Conservation (phyloP, 768 basidiomycete genomes). For the Rhizopogon vinicolor region DNA sequence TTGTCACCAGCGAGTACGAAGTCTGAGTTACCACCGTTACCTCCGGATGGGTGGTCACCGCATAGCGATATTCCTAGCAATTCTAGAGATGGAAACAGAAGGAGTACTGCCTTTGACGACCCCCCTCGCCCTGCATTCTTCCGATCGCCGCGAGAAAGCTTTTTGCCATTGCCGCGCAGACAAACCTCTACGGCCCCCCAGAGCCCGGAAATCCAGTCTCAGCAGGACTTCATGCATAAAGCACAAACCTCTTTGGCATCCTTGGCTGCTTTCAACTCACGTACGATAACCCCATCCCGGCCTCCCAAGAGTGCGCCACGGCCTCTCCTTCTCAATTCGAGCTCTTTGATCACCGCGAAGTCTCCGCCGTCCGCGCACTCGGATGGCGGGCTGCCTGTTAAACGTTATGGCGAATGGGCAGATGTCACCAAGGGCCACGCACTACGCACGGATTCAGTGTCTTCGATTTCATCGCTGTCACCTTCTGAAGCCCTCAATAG, state of each 20-base stretch:
- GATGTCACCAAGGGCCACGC: conserved; percentile 40
- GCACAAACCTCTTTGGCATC: conserved; percentile 39
- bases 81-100: conserved; percentile 19
- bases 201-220: conserved; percentile 22
- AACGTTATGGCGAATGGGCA: conserved; percentile 39
- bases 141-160: conserved; percentile 52
- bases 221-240: conserved; percentile 29
- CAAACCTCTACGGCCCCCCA: conserved; percentile 22
- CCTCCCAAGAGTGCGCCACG: conserved; percentile 52
- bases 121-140: conserved; percentile 57
- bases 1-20: conserved; percentile 15
- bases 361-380: conserved; percentile 25
- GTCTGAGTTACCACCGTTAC: conserved; percentile 15
- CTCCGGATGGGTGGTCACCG: background rate
- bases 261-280: conserved; percentile 35
- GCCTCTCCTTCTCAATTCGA: conserved; percentile 61
- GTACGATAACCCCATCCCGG: conserved; percentile 25
- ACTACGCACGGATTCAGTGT: conserved; percentile 51
- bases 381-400: conserved; percentile 30
- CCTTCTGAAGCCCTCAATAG: conserved; percentile 44
- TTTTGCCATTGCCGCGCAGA: conserved; percentile 34
- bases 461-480: conserved; percentile 61
- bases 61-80: background rate
- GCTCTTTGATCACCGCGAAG: conserved; percentile 36
- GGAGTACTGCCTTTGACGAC: conserved; percentile 40